Base-by-base conservation (phyloP, 192 early-diverging fungal genomes). In the Gigaspora rosea region DNA sequence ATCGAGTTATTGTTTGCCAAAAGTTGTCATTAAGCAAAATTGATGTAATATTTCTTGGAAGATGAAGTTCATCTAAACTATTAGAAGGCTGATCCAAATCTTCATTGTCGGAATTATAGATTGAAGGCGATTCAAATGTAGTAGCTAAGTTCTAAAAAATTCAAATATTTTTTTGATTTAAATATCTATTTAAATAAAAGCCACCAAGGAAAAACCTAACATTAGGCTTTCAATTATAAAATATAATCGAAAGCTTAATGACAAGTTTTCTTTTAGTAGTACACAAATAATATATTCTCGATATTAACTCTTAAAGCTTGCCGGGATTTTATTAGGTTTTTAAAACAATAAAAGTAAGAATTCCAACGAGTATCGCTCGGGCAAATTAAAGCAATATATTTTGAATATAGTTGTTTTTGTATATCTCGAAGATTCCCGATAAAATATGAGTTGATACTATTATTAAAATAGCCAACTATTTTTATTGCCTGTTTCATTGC, bases 391-490 rank as follows among this genome's bases (percentile, higher is more conserved):
- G 54, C 0, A 73, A 59, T 59, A 59, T 47, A 73, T 56, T 73
- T 73, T 8, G 12, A 13, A 61, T 73, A 59, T 41, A 9, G 3
- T n/a, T 56, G 16, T 7, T 61, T 27, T 48, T 73, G 56, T 0
- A 73, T 54, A n/a, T 57, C 27, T 47, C 56, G 8, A 33, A 73
- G 35, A 0, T 73, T 73, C 47, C 18, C 57, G 59, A 73, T 73
- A 73, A 73, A 73, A 73, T 59, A 73, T 73, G 5, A 18, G 47
- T 73, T 27, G 59, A 41, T 41, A 27, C 56, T 12, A 20, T 58
- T 33, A 46, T 59, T 58, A 61, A 73, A 73, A 73, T 61, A 73
- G 20, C 0, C 0, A 18, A 20, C 27, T 36, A 18, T 59, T 0
- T 46, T 13, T 41, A 0, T 59, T 0, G 10, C 49, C 36, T 41